Conservation (phyloP, 1,284 basidiomycete genomes). For the Sparassis latifolia region DNA sequence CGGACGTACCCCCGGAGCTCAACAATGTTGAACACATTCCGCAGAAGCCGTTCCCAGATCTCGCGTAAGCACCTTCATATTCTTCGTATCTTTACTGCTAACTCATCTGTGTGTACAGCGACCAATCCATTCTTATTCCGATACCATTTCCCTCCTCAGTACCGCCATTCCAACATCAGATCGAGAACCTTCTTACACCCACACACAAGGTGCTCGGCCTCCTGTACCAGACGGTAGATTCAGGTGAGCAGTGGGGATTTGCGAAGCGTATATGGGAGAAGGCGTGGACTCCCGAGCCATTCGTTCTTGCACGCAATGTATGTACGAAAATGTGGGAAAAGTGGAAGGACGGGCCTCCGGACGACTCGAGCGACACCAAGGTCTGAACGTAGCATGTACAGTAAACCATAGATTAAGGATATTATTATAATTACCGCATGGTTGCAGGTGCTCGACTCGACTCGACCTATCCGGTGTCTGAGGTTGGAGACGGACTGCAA, state of each 20-base stretch:
- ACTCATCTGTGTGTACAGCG: slow-evolving; percentile 2
- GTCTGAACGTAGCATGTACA: background rate
- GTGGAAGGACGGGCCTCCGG: slow-evolving; percentile 16
- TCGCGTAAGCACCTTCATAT: slow-evolving; percentile 13
- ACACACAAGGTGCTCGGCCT: slow-evolving; percentile 20
- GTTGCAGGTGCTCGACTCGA: background rate
- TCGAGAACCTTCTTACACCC: slow-evolving; percentile 24
- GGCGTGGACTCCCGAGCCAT: slow-evolving; percentile 24
- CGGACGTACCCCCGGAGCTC: background rate
- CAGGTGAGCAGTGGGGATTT: slow-evolving; percentile 23
- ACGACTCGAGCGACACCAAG: slow-evolving; percentile 8
- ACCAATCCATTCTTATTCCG: slow-evolving; percentile 18
- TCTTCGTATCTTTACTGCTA: background rate
- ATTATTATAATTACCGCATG: background rate
- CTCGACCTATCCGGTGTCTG: too few species aligned
- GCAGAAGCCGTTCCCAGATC: slow-evolving; percentile 20
- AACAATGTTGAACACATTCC: background rate
- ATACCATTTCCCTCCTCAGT: slow-evolving; percentile 14
- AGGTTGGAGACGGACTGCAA: too few species aligned
- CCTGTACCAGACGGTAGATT: slow-evolving; percentile 19
- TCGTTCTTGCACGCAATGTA: slow-evolving; percentile 23
- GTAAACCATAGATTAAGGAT: background rate
- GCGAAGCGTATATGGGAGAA: slow-evolving; percentile 24
- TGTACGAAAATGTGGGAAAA: slow-evolving; percentile 23
- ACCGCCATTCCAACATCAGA: slow-evolving; percentile 14